Base-by-base conservation (phyloP, 2,329 filamentous ascomycete species). In the Stagonosporopsis cucurbitacearum region DNA sequence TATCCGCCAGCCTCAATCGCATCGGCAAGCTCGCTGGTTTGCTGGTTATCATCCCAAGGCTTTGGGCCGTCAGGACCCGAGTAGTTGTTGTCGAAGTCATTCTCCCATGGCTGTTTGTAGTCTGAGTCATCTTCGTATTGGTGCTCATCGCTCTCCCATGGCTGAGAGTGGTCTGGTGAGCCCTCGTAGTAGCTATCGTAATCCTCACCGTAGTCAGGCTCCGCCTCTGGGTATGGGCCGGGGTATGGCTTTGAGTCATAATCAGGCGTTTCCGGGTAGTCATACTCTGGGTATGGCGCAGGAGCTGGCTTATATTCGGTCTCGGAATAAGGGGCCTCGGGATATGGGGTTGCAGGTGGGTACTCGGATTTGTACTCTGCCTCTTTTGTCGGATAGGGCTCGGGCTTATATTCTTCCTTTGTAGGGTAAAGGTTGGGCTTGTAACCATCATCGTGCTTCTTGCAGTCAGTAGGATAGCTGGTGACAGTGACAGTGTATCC, bases 391-490 rank as follows among this genome's bases (percentile, higher is more conserved):
- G 45, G 44, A 25, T 54, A 54, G 3, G 43, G 44, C 11, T 48
- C 51, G 5, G 44, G 20, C 13, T 47, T 28, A 6, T 47, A 44
- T 11, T 35, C 26, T n/a, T 50, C 28, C 20, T 42, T n/a, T 19
- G 46, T 42, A 3, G 46, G 41, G 22, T 46, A 50, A 4, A 40
- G 46, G 1, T 55, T 46, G 5, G 52, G 35, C 41, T 44, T 28
- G 28, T 54, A 54, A 4, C 39, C 25, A 1, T 50, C 30, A 1
- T 46, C 47, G 19, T 50, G 42, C 37, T 49, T 49, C 47, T 51
- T 39, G 42, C 48, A 57, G 20, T 50, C 48, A 7, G 54, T 57
- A 17, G 48, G 54, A 20, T 57, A 57, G 43, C 48, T 57, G 5
- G 37, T 55, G 5, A 51, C 33, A 4, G 50, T 54, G 28, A 50